Percentiles rank a stretch among this genome's conserved stretches.
Conservation (phyloP, 345 rosid species). For the Hibiscus syriacus region DNA sequence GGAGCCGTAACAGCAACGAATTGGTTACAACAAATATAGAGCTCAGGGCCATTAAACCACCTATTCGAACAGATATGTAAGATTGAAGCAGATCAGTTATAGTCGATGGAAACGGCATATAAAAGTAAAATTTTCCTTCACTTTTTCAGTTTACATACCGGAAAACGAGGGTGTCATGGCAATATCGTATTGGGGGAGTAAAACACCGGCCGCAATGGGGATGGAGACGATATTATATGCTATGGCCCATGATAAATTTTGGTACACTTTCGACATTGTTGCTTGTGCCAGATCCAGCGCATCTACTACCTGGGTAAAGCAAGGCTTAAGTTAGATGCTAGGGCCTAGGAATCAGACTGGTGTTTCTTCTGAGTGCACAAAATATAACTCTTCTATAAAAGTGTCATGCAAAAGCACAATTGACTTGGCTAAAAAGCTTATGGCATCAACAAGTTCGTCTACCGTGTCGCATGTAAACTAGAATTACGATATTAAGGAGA, state of each 20-base stretch:
- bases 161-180: constrained; percentile 93
- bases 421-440: not conserved
- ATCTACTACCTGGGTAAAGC: constrained; percentile 60
- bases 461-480: not conserved
- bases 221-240: constrained; percentile 72
- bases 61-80: constrained; percentile 25
- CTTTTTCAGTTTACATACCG: constrained; percentile 28
- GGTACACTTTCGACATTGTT: constrained; percentile 85
- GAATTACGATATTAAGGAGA: constrained; percentile 1
- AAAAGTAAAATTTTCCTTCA: not conserved
- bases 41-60: constrained; percentile 93
- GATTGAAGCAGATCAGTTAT: not conserved
- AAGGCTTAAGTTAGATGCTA: not conserved
- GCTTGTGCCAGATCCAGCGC: constrained; percentile 81
- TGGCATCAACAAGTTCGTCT: not conserved
- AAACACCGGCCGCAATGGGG: constrained; percentile 83
- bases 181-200: constrained; percentile 77
- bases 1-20: constrained; percentile 74
- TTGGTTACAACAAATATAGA: constrained; percentile 80
- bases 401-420: not conserved
- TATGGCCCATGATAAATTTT: constrained; percentile 84
- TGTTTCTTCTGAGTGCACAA: not conserved
- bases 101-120: not conserved
- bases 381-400: not conserved
- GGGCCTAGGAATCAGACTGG: not conserved